Evolutionary conservation across 257 asterid species (phyloP), one percentile per base, ranked within the genome.

Genomic region (Scutellaria minor): DNA sequence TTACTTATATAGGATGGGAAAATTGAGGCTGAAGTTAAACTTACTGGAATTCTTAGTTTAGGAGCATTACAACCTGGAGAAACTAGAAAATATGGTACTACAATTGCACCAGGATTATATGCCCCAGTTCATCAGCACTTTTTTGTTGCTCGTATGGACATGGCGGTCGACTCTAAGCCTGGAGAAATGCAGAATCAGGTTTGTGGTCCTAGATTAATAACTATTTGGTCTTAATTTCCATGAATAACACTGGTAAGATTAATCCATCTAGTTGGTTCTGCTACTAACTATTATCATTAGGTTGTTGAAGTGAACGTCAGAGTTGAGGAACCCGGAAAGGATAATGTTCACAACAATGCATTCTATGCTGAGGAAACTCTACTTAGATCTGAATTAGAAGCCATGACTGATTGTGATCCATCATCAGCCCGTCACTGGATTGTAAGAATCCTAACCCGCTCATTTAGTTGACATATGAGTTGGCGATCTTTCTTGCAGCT

Each of bases 81-180:
- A 69, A 76, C 44, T 78, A 83, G 96, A 76, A 92, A 90, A 80
- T 92, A 92, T 72, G 98, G 98, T 50, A 90, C 96, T 63, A 88
- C 91, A 41, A 90, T 93, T 83, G 96, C 96, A 47, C 92, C 98
- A 10, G 97, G 98, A 52, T 73, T 93, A 51, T 93, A 93, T 82
- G 98, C 97, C 54, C 98, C 98, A n/a, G 93, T 93, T 45, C 98
- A 93, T 85, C 98, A 93, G 68, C 96, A 93, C 79, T 93, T 93
- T 76, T 90, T 93, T 76, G 97, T 93, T 72, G 97, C 96, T 64
- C 97, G 98, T 53, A 87, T 93, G 97, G 96, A 93, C 78, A 93
- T 93, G 97, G 81, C 96, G 6, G 96, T 93, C 42, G 98, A 93
- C 76, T 87, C 90, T 77, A 93, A 87, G 72, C 90, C 98, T 76